Evolutionary conservation across 1,284 basidiomycete species (phyloP).

Genomic region (Puccinia polysora): DNA sequence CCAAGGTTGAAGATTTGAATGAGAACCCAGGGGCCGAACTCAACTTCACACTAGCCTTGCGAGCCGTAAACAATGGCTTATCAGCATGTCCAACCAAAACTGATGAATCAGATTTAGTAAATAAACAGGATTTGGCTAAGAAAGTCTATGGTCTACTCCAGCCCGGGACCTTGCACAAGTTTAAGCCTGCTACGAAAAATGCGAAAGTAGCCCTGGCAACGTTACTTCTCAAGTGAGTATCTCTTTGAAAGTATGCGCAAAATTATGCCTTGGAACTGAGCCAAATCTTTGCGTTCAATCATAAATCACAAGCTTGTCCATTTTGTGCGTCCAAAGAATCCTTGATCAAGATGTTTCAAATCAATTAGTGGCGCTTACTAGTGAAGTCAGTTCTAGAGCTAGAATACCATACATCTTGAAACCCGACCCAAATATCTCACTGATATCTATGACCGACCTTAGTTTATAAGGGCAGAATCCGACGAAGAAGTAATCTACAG

Average conservation of each 20-base stretch:
- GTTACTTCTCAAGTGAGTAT: slow-evolving; percentile 37
- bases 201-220: slow-evolving; percentile 35
- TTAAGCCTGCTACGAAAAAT: slow-evolving; percentile 21
- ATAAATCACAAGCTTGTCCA: too few relatives aligned
- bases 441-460: background rate
- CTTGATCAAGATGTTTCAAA: too few relatives aligned
- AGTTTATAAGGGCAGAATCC: slow-evolving; percentile 2
- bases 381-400: too few relatives aligned
- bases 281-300: too few relatives aligned
- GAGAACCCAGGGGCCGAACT: slow-evolving; percentile 13
- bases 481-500: slow-evolving; percentile 38
- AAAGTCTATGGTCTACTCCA: slow-evolving; percentile 7
- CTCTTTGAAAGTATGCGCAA: too few relatives aligned
- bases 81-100: slow-evolving; percentile 2
- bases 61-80: slow-evolving; percentile 34
- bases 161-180: background rate
- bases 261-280: too few relatives aligned
- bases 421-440: background rate
- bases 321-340: too few relatives aligned
- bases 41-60: slow-evolving; percentile 25
- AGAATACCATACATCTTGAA: too few relatives aligned
- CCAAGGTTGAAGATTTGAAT: slow-evolving; percentile 1
- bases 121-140: slow-evolving; percentile 21
- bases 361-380: too few relatives aligned
- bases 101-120: background rate